These are phyloP conservation scores for Neonectria ditissima DNA, from an alignment of 2,329 filamentous ascomycete species.

Conservation along the genomic window DNA sequence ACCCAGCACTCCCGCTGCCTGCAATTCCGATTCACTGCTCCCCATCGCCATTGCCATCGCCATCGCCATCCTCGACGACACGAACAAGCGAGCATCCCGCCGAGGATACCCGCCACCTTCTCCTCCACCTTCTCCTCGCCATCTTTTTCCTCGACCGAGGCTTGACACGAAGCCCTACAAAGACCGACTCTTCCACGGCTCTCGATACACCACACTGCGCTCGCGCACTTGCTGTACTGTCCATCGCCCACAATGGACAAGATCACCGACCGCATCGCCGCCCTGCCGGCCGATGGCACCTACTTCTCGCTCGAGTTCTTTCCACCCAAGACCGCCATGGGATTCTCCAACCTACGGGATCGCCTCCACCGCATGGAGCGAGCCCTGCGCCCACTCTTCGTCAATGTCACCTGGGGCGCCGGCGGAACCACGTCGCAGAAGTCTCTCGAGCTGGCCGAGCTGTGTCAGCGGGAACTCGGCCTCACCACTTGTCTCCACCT, in stretches of 20 bases:
- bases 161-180: neutral
- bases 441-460: conserved; percentile 92
- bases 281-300: conserved; percentile 80
- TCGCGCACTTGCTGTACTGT: conserved; percentile 17
- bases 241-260: conserved; percentile 72
- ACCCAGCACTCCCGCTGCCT: neutral
- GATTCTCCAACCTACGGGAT: conserved; percentile 91
- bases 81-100: conserved; percentile 21
- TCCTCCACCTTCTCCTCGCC: conserved; percentile 6
- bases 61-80: conserved; percentile 10
- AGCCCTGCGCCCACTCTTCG: conserved; percentile 90
- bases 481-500: conserved; percentile 96
- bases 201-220: neutral
- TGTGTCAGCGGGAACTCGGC: conserved; percentile 91
- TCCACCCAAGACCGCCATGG: conserved; percentile 96
- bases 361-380: conserved; percentile 96
- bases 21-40: conserved; percentile 1
- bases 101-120: conserved; percentile 32
- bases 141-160: conserved; percentile 9
- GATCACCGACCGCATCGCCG: conserved; percentile 95
- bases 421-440: conserved; percentile 92
- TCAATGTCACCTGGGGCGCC: conserved; percentile 98
- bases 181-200: neutral
- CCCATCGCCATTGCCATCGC: no score
- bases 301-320: conserved; percentile 99